These are phyloP conservation scores for Purshia tridentata DNA, from an alignment of 306 rosid genomes.

Conservation along the genomic window DNA sequence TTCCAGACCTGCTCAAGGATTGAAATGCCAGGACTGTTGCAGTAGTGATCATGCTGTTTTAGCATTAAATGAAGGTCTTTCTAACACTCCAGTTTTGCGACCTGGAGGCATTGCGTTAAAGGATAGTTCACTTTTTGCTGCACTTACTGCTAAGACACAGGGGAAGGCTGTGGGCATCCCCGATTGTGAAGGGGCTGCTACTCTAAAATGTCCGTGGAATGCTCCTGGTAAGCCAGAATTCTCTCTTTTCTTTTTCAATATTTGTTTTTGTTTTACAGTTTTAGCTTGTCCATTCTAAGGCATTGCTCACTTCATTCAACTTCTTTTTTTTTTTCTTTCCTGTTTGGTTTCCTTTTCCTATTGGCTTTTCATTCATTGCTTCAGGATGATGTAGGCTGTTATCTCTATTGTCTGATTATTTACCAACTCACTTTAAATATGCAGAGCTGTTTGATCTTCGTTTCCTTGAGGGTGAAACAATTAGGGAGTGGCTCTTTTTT, in stretches of 20 bases:
- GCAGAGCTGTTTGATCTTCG: conserved; percentile 86
- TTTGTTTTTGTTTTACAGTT: background rate
- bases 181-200: conserved; percentile 96
- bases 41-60: conserved; percentile 80
- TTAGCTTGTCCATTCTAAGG: conserved; percentile 7
- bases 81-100: conserved; percentile 80
- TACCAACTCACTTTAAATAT: background rate
- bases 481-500: conserved; percentile 98
- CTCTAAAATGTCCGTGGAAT: conserved; percentile 95
- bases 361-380: background rate
- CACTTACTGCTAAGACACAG: conserved; percentile 77
- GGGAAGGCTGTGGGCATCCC: conserved; percentile 97
- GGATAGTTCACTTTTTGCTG: conserved; percentile 79
- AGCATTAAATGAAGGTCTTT: conserved; percentile 89
- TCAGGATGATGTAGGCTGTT: too few species aligned
- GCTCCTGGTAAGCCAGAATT: conserved; percentile 64
- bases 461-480: conserved; percentile 79
- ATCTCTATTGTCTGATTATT: background rate
- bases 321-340: background rate
- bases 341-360: background rate
- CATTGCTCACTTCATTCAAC: background rate
- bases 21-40: conserved; percentile 78
- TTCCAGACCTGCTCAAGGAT: conserved; percentile 75
- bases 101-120: conserved; percentile 93
- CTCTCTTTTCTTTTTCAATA: background rate